Base-by-base conservation (phyloP, 768 basidiomycete genomes). In the Krasilnikovozyma curviuscula region DNA sequence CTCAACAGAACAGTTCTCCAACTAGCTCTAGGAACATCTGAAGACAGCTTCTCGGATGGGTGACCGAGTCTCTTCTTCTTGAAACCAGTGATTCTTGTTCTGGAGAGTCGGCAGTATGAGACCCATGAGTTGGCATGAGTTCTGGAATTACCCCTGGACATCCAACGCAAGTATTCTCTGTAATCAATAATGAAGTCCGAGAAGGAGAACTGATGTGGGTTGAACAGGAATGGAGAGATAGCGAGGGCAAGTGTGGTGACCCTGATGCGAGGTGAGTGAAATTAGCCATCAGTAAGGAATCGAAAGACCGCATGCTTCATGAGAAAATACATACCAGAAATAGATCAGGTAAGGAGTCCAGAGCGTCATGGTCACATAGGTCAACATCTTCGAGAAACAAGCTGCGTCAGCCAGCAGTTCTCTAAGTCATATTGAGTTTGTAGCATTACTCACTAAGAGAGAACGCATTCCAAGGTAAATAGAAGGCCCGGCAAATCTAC, bases 161-260 rank as follows among this genome's bases (percentile, higher is more conserved):
- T 97, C 93, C 93, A 98, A 54, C 93, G 76, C 55, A 98, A 68
- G 69, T 88, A 97, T 68, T 97, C 91, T 57, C 91, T 84, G 61
- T 97, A 66, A 67, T 98, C 93, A 61, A 97, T 83, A 65, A 97
- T 75, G 66, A 89, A 98, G 65, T 98, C 93, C 32, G 86, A 76
- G 65, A 88, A 81, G n/a, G 83, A 83, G 69, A 98, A 98, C 66
- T 97, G 93, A 65, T 98, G 93, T n/a, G 93, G 93, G 63, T 97
- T 98, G 75, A 97, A 98, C 59, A 95, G 64, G 80, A 98, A 98
- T 7, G 93, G 93, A 27, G 91, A 80, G 55, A 95, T 67, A 59
- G 88, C 95, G 8, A 98, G 73, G 14, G 88, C 76, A 28, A 88
- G 69, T 53, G 89, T 84, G 37, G 91, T 88, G 47, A 95, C 65